A percentile compares a stretch with the other conserved stretches of the same genome.
phyloP scores from a whole-genome alignment of 2,329 filamentous ascomycete species.

The Pyricularia grisea region DNA sequence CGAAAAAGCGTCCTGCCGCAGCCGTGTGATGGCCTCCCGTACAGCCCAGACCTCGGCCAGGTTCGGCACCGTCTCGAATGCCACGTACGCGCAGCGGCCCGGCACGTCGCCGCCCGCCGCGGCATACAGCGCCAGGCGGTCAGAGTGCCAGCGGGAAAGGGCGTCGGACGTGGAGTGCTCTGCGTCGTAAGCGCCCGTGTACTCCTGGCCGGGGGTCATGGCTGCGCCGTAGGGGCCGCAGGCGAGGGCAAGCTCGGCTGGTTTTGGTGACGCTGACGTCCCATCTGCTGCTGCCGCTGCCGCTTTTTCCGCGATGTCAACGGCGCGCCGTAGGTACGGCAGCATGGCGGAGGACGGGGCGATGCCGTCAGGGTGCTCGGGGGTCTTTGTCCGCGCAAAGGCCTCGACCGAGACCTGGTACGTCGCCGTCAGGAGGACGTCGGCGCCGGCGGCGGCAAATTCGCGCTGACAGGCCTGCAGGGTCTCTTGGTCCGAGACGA shows the following conservation, averaged over 20 bases:
- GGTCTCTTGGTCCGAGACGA: constrained; percentile 42
- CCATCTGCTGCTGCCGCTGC: background rate
- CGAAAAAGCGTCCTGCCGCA: background rate
- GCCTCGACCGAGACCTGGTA: constrained; percentile 54
- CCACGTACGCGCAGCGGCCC: constrained; percentile 39
- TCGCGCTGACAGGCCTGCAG: constrained; percentile 45
- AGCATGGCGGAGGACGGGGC: constrained; percentile 23
- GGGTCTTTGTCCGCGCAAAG: constrained; percentile 39
- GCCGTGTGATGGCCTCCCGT: constrained; percentile 28
- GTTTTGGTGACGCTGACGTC: background rate
- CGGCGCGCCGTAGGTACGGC: constrained; percentile 31
- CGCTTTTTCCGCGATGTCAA: constrained; percentile 30
- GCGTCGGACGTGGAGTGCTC: constrained; percentile 31
- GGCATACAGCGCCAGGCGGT: constrained; percentile 38
- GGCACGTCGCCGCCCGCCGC: constrained; percentile 20
- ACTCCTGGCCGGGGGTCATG: constrained; percentile 58
- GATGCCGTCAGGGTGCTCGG: constrained; percentile 33
- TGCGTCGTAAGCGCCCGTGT: constrained; percentile 49
- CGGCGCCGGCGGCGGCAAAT: constrained; percentile 46
- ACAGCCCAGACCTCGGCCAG: constrained; percentile 52
- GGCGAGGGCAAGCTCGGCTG: constrained; percentile 42
- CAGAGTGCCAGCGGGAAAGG: constrained; percentile 46
- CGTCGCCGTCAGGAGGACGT: constrained; percentile 57
- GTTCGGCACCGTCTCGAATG: constrained; percentile 59
- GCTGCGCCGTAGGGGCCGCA: constrained; percentile 59